phyloP scores from a whole-genome alignment of 768 basidiomycete genomes.

The Auricularia cornea region DNA sequence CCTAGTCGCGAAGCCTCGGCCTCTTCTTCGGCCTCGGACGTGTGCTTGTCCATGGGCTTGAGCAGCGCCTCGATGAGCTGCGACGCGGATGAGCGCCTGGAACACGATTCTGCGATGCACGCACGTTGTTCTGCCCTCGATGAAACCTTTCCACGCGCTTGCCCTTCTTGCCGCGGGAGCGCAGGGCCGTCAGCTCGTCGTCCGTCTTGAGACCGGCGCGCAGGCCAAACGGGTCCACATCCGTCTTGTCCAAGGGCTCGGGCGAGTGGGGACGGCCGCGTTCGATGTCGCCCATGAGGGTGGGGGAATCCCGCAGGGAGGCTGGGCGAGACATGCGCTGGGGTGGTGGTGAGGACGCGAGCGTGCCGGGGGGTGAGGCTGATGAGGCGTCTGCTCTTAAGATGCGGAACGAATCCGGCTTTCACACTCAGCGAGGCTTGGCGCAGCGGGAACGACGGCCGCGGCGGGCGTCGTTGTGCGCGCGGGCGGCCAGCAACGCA shows the following conservation, averaged over 20 bases:
- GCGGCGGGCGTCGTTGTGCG: not conserved
- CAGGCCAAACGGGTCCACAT: conserved; percentile 58
- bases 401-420: not conserved
- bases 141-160: conserved; percentile 62
- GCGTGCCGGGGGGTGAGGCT: not conserved
- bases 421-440: not conserved
- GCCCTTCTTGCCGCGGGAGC: conserved; percentile 46
- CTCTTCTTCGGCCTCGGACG: conserved; percentile 66
- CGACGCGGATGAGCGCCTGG: conserved; percentile 7
- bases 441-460: not conserved
- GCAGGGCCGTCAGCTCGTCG: conserved; percentile 53
- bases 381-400: not conserved
- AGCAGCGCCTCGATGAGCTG: conserved; percentile 83
- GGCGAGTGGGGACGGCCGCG: not conserved
- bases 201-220: conserved; percentile 52
- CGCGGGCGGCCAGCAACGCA: not conserved
- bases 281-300: not conserved
- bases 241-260: not conserved
- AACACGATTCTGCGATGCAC: conserved; percentile 14
- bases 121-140: conserved; percentile 61
- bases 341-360: not conserved
- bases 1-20: conserved; percentile 58
- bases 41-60: conserved; percentile 86
- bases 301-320: not conserved
- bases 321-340: not conserved